phyloP scores from a whole-genome alignment of 2,329 filamentous ascomycete genomes.

The Claviceps digitariae region DNA sequence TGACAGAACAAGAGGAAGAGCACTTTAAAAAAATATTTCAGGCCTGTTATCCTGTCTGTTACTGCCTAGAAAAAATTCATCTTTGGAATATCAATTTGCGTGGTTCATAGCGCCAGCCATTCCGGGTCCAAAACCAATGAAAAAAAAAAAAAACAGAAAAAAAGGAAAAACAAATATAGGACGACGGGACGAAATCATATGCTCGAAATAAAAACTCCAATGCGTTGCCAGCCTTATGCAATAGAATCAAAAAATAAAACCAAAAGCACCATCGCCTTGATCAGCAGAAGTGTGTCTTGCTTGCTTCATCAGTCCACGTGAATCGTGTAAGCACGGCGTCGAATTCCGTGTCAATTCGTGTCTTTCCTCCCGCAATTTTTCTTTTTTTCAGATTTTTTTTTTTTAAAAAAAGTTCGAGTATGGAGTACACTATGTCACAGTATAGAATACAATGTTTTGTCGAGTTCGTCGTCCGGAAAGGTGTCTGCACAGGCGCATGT shows the following conservation, averaged over 20 bases:
- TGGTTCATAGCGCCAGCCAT: neutral
- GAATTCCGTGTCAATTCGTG: neutral
- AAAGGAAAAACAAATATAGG: neutral
- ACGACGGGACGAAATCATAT: neutral
- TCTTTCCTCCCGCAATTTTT: too few relatives aligned
- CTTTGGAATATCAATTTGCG: neutral
- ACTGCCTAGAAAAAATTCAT: neutral
- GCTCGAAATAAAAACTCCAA: neutral
- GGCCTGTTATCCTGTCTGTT: neutral
- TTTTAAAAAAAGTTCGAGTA: neutral
- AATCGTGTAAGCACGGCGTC: neutral
- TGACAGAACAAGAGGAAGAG: neutral
- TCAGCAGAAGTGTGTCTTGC: neutral
- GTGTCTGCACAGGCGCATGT: neutral
- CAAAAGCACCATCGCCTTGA: neutral
- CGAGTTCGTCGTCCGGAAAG: neutral
- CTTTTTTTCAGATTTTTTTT: too few relatives aligned
- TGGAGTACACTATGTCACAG: neutral
- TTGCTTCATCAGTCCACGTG: neutral
- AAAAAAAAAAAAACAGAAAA: neutral
- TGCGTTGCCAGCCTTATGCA: neutral
- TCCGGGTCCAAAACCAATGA: neutral
- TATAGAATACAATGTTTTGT: constrained; percentile 1
- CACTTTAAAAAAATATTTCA: neutral
- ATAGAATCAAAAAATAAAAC: neutral